Percentiles rank a stretch among this genome's conserved stretches.
Conservation (phyloP, 2,329 filamentous ascomycete genomes). For the Stemphylium lycopersici region DNA sequence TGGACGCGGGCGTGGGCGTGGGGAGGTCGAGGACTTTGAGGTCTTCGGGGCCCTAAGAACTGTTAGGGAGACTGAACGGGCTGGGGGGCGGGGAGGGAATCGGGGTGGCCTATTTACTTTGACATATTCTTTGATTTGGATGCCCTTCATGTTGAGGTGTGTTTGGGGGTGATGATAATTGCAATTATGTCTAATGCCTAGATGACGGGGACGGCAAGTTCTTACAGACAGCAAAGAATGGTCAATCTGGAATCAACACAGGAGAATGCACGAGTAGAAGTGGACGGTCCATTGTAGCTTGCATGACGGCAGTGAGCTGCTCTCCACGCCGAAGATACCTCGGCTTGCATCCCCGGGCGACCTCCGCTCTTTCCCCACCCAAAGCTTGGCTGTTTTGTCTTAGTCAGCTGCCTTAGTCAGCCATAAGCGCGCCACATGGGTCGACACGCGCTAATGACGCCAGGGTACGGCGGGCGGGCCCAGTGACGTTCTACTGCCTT, state of each 20-base stretch:
- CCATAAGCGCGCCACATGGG: conserved; percentile 10
- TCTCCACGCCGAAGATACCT: conserved; percentile 16
- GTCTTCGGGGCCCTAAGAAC: conserved; percentile 72
- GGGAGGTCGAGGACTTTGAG: conserved; percentile 77
- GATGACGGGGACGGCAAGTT: background rate
- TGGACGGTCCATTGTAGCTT: conserved; percentile 1
- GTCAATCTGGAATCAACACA: background rate
- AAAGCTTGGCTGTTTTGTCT: background rate
- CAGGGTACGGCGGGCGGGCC: conserved; percentile 13
- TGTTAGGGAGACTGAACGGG: conserved; percentile 5
- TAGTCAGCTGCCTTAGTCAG: conserved; percentile 6
- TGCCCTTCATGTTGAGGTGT: conserved; percentile 68
- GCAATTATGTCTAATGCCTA: background rate
- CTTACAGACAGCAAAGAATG: no score
- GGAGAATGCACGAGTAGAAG: background rate
- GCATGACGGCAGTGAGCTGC: conserved; percentile 1
- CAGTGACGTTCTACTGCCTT: conserved; percentile 41
- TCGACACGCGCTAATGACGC: conserved; percentile 22
- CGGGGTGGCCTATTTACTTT: conserved; percentile 67
- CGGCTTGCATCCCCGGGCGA: conserved; percentile 9
- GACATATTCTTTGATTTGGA: conserved; percentile 76
- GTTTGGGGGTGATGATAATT: background rate
- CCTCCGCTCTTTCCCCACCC: conserved; percentile 9
- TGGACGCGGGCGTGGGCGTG: conserved; percentile 71
- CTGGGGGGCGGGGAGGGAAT: no score